Evolutionary conservation across 371 early-diverging fungal species (phyloP), one percentile per base, ranked within the genome.

Genomic region (Pancytospora philotis): DNA sequence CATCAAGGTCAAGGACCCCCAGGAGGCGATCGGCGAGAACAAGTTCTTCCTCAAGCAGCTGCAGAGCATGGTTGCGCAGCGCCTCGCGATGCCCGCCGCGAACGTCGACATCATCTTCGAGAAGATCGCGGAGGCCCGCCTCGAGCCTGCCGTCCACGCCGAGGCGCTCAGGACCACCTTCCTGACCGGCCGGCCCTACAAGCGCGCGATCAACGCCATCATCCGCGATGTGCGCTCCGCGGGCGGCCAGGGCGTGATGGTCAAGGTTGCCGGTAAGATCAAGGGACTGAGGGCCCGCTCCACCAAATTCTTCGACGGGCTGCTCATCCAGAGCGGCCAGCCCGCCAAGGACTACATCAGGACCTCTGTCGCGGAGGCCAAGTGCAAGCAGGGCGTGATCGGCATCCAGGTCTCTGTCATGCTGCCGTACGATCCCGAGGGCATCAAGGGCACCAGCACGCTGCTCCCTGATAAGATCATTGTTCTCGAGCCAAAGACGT

Each of bases 341-440:
- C 92, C 95, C 80, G 87, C 89, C 70, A 84, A 86, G 80, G 93
- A 95, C 82, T 95, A 88, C 84, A 92, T 98, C 78, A 93, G 92
- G 84, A 85, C 85, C 60, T 94, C 95, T 67, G 89, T 89, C 74
- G 90, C 98, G 77, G 93, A 91, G 87, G 95, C 96, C 76, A 85
- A 93, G 74, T 86, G 97, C 81, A 90, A 95, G 80, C 97, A 96
- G 84, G 98, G 81, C 22, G 94, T 97, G 63, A 86, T 98, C 69
- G 99, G 99, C 84, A 89, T 98, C 84, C 93, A 95, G 87, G 99
- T 98, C 83, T 91, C 92, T 87, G 96, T 98, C 81, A 98, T 97
- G 95, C 85, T 91, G 73, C 92, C 89, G 72, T 85, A 85, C 80
- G 98, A 96, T 84, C 93, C 94, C 60, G 86, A 86, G 71, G 96